Conservation (phyloP, 495 filamentous ascomycete genomes). For the Bacidia gigantensis region DNA sequence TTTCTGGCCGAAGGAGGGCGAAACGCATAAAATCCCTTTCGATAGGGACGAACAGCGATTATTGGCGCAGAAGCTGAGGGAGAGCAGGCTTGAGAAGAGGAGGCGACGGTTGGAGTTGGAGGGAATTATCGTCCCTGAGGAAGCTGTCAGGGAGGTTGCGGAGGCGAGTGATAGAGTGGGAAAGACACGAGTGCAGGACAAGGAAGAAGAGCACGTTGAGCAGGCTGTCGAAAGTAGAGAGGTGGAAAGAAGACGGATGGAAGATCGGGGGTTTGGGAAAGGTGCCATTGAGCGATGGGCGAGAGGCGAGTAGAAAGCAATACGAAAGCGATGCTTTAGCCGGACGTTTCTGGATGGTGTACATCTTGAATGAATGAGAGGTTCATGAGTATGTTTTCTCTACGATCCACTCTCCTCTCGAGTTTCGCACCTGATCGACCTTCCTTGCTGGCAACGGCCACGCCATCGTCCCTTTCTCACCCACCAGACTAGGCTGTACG, state of each 20-base stretch:
- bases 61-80: slow-evolving; percentile 62
- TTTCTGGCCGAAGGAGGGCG: slow-evolving; percentile 84
- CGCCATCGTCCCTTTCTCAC: slow-evolving; percentile 52
- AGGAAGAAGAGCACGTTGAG: neutral
- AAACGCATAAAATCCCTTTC: slow-evolving; percentile 77
- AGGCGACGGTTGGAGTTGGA: slow-evolving; percentile 46
- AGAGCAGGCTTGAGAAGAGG: slow-evolving; percentile 42
- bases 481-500: slow-evolving; percentile 60
- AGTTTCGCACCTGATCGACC: slow-evolving; percentile 63
- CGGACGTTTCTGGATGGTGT: neutral
- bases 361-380: neutral
- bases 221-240: neutral
- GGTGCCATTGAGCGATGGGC: neutral
- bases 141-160: neutral
- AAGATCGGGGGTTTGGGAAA: neutral
- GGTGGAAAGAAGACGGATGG: neutral
- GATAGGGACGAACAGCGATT: slow-evolving; percentile 75
- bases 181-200: neutral
- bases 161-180: neutral
- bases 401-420: slow-evolving; percentile 63
- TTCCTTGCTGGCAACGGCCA: slow-evolving; percentile 79
- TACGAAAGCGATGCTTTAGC: slow-evolving; percentile 11
- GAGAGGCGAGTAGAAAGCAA: neutral
- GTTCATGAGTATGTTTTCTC: slow-evolving; percentile 32
- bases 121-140: slow-evolving; percentile 4